These are phyloP conservation scores for Trifolium subterraneum DNA, from an alignment of 306 rosid species.

Conservation along the genomic window DNA sequence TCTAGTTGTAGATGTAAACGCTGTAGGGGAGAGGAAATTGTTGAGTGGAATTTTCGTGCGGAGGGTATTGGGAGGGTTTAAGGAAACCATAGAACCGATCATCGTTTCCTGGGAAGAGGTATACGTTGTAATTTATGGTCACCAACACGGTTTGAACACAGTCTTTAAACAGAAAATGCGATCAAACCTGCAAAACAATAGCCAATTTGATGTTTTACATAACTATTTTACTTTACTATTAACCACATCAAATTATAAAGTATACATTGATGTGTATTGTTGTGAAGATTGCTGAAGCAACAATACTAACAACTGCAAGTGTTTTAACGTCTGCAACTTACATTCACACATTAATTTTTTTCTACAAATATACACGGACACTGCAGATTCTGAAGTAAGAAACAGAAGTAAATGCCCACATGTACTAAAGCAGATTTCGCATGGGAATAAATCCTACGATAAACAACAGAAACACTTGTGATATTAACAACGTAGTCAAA, in stretches of 20 bases:
- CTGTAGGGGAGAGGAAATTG: constrained; percentile 13
- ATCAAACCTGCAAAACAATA: background rate
- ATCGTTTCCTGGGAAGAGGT: constrained; percentile 13
- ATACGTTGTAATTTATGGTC: background rate
- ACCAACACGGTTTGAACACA: background rate
- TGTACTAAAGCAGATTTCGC: too few relatives aligned
- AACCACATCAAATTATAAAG: too few relatives aligned
- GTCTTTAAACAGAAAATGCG: background rate
- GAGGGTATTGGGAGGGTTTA: constrained; percentile 74
- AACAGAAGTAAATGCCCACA: too few relatives aligned
- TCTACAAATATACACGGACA: too few relatives aligned
- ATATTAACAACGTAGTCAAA: too few relatives aligned
- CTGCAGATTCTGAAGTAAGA: too few relatives aligned
- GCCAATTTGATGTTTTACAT: background rate
- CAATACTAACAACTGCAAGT: background rate
- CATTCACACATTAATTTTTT: too few relatives aligned
- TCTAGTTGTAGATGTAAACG: background rate
- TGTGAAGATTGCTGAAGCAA: background rate
- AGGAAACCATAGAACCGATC: constrained; percentile 46
- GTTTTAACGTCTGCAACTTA: background rate
- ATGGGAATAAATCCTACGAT: too few relatives aligned
- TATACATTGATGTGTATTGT: background rate
- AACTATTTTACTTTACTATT: too few relatives aligned
- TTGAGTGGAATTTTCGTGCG: constrained; percentile 33
- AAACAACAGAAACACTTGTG: too few relatives aligned